Evolutionary conservation across 371 early-diverging fungal species (phyloP), one percentile per base, ranked within the genome.

Genomic region (Apophysomyces variabilis): DNA sequence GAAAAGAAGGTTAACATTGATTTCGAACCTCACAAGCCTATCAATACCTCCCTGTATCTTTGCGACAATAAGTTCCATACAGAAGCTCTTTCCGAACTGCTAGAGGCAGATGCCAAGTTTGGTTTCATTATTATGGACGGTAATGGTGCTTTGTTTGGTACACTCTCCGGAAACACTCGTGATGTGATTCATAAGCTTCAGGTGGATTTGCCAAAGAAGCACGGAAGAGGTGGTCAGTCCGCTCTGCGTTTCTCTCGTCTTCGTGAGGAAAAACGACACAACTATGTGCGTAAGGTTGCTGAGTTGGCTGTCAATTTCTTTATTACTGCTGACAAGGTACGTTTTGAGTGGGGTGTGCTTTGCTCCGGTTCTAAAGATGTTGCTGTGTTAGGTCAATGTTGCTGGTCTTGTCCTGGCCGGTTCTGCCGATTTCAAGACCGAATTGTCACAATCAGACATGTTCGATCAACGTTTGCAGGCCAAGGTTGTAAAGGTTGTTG

Each of bases 31-130:
- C 93, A 98, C 85, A 97, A 97, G 80, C 97, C 99, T 61, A 94
- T 99, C 85, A 99, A 99, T 87, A 98, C 98, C 35, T 95, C 95
- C 16, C 80, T 99, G 67, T 99, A 99, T 80, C 85, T 96, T 72
- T 99, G 99, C 83, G 99, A 99, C 85, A 98, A 96, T 88, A 94
- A 95, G 80, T 99, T 99, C 89, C 99, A 99, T 77, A 96, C 96
- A 4, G 96, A 97, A 71, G 94, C 93, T n/a, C 78, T 96, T 39
- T 81, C 90, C 8, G 94, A 94, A 71, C 83, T 96, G 66, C 87
- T 99, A 57, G 97, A 99, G 74, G 87, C 90, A 44, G 98, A 99
- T 84, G 86, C 90, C 74, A 92, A 91, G 74, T 99, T 96, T 71
- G 99, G 99, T 36, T 98, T 99, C 80, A 96, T 99, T 72, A 88